Conservation (phyloP, 306 rosid species). For the Inga laurina region DNA sequence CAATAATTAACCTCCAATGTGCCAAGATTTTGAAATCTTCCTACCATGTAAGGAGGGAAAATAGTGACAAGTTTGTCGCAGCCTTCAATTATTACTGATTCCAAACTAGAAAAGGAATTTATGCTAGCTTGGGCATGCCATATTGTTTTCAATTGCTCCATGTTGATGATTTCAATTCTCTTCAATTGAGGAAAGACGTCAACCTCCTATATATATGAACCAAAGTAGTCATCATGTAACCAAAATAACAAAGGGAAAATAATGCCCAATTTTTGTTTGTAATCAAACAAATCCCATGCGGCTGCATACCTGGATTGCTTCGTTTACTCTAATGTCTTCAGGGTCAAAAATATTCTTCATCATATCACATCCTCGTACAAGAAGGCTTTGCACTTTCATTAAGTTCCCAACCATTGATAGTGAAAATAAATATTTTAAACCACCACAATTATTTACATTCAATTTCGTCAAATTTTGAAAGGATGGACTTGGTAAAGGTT, state of each 20-base stretch:
- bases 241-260: neutral
- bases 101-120: too few species aligned
- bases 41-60: neutral
- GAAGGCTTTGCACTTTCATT: constrained; percentile 24
- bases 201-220: neutral
- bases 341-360: constrained; percentile 22
- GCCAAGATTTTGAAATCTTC: neutral
- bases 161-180: neutral
- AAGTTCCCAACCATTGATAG: constrained; percentile 19
- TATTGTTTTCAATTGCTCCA: too few species aligned
- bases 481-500: neutral
- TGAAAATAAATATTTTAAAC: neutral
- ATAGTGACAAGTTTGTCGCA: too few species aligned
- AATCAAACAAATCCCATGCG: neutral
- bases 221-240: neutral
- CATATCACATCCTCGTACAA: constrained; percentile 4
- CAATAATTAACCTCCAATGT: constrained; percentile 1
- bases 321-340: too few species aligned
- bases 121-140: neutral
- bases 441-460: neutral
- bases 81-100: too few species aligned
- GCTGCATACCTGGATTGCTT: neutral
- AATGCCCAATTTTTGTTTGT: neutral
- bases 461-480: constrained; percentile 2
- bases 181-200: neutral